Conservation (phyloP, 805 yeast genomes). For the Hanseniaspora singularis region DNA sequence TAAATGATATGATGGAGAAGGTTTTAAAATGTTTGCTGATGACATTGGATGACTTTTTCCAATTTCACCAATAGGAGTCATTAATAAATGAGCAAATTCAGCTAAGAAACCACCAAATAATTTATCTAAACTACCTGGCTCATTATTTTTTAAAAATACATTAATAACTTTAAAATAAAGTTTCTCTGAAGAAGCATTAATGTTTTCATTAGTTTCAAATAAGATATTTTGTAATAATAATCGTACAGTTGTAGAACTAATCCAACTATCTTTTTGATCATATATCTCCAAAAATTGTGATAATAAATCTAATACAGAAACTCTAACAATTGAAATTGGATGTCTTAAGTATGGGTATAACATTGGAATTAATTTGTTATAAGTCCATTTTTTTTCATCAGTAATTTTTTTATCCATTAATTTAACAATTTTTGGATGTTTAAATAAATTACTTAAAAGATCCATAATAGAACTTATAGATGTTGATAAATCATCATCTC, state of each 20-base stretch:
- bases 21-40: constrained; percentile 57
- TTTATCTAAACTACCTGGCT: constrained; percentile 29
- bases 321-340: constrained; percentile 81
- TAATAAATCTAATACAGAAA: constrained; percentile 71
- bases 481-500: constrained; percentile 86
- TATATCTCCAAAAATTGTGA: constrained; percentile 56
- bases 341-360: constrained; percentile 87
- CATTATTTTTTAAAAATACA: constrained; percentile 32
- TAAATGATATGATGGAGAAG: constrained; percentile 39
- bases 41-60: constrained; percentile 82
- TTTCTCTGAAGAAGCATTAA: constrained; percentile 47
- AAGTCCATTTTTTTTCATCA: constrained; percentile 50
- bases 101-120: constrained; percentile 45
- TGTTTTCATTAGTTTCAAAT: constrained; percentile 75
- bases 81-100: constrained; percentile 52
- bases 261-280: constrained; percentile 56
- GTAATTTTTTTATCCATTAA: constrained; percentile 40
- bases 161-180: constrained; percentile 48
- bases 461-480: constrained; percentile 96
- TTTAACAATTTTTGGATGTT: constrained; percentile 63
- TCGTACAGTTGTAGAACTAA: constrained; percentile 59
- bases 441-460: constrained; percentile 72
- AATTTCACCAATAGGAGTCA: constrained; percentile 93
- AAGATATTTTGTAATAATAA: constrained; percentile 75
- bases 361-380: constrained; percentile 72